phyloP scores from a whole-genome alignment of 176 grass and related monocot species.

The Bothriochloa decipiens region DNA sequence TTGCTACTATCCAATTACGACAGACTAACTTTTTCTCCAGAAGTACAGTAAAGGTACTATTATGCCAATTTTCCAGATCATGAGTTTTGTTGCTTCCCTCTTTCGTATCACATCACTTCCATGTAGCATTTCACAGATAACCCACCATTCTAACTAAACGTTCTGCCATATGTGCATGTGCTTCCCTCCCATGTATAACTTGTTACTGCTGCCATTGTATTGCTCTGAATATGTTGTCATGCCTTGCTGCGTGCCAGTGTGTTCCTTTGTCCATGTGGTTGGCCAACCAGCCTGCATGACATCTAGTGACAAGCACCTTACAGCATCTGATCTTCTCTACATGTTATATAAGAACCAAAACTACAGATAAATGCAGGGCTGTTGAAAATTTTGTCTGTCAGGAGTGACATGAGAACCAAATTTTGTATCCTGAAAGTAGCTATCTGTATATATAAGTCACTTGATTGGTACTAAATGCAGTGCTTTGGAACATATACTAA shows the following conservation, averaged over 20 bases:
- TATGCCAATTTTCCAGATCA: neutral
- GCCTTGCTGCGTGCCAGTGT: neutral
- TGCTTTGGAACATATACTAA: neutral
- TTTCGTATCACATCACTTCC: slow-evolving; percentile 1
- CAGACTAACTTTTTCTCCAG: neutral
- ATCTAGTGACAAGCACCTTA: neutral
- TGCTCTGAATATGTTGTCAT: neutral
- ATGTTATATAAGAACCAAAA: neutral
- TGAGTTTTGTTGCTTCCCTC: neutral
- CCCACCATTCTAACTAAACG: neutral
- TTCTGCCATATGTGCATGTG: neutral
- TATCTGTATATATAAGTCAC: neutral
- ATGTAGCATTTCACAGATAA: neutral
- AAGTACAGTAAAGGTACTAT: neutral
- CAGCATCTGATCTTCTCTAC: neutral
- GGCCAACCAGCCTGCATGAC: neutral
- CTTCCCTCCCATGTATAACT: neutral
- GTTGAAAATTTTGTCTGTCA: neutral
- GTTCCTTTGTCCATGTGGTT: neutral
- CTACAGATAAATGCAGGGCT: neutral
- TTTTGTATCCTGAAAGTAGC: neutral
- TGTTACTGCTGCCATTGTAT: neutral
- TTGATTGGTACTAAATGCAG: neutral
- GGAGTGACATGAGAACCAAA: neutral
- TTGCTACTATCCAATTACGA: slow-evolving; percentile 1